These are phyloP conservation scores for Cercis canadensis DNA, from an alignment of 306 rosid species.

Conservation along the genomic window DNA sequence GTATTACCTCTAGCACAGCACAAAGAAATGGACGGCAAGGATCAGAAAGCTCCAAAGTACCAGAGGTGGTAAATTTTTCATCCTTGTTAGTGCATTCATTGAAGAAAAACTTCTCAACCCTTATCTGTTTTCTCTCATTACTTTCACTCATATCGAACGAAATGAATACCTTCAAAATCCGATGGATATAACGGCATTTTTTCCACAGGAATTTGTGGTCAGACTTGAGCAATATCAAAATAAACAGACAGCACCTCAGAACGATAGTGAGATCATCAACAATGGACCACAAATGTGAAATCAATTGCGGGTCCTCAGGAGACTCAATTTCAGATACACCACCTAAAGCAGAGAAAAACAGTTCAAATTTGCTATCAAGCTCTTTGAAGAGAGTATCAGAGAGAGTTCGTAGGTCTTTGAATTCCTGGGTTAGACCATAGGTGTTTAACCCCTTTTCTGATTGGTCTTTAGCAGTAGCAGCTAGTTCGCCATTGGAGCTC, in stretches of 20 bases:
- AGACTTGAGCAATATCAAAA: slow-evolving; percentile 46
- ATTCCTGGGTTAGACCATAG: slow-evolving; percentile 31
- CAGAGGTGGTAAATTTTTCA: slow-evolving; percentile 6
- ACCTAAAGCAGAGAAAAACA: slow-evolving; percentile 41
- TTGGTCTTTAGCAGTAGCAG: not conserved
- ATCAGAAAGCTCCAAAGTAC: slow-evolving; percentile 49
- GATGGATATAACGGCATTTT: slow-evolving; percentile 47
- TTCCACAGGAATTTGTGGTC: slow-evolving; percentile 44
- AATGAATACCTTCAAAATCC: slow-evolving; percentile 45
- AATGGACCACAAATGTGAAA: slow-evolving; percentile 42
- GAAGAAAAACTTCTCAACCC: slow-evolving; percentile 48
- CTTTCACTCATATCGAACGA: slow-evolving; percentile 37
- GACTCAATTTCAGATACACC: slow-evolving; percentile 17
- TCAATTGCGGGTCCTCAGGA: slow-evolving; percentile 18
- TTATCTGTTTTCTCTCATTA: slow-evolving; percentile 28
- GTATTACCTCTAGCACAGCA: slow-evolving; percentile 70
- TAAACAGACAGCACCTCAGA: slow-evolving; percentile 64
- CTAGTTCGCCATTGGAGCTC: slow-evolving; percentile 1
- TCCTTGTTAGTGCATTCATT: slow-evolving; percentile 31
- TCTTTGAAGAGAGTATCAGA: slow-evolving; percentile 55
- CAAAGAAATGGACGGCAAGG: slow-evolving; percentile 60
- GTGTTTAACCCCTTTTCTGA: slow-evolving; percentile 5
- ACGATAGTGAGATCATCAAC: slow-evolving; percentile 53
- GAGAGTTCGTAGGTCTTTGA: slow-evolving; percentile 34
- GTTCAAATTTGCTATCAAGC: slow-evolving; percentile 47